phyloP scores from a whole-genome alignment of 2,329 filamentous ascomycete species.

The Apiospora rasikravindrae region DNA sequence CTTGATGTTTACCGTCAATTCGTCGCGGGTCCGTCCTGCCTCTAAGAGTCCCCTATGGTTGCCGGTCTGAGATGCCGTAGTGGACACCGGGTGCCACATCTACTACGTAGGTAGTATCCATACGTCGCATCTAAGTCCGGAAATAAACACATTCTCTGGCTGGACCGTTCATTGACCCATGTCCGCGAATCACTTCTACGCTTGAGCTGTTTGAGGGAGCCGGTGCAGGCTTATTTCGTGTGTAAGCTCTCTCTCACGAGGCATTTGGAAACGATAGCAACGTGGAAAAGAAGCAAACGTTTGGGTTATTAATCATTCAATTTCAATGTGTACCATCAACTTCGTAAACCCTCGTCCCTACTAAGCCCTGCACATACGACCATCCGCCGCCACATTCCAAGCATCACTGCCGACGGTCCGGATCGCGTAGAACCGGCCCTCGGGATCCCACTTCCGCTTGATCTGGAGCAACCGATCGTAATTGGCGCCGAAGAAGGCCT shows the following conservation, averaged over 20 bases:
- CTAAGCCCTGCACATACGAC: conserved; percentile 29
- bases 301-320: background rate
- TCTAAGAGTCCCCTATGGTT: background rate
- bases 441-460: conserved; percentile 50
- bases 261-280: background rate
- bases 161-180: background rate
- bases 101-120: background rate
- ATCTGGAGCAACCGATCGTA: conserved; percentile 41
- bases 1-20: background rate
- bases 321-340: background rate
- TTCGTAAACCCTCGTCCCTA: background rate
- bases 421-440: conserved; percentile 44
- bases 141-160: background rate
- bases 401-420: conserved; percentile 48
- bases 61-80: background rate
- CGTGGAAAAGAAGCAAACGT: background rate
- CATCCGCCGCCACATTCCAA: conserved; percentile 39
- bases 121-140: background rate
- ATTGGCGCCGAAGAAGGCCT: conserved; percentile 43
- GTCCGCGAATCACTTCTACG: background rate
- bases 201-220: background rate
- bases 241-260: background rate
- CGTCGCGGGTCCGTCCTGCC: background rate
- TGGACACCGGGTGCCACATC: background rate
- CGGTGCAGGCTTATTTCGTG: background rate